Conservation (phyloP, 805 yeast species). For the Gaillardinia entomophila region DNA sequence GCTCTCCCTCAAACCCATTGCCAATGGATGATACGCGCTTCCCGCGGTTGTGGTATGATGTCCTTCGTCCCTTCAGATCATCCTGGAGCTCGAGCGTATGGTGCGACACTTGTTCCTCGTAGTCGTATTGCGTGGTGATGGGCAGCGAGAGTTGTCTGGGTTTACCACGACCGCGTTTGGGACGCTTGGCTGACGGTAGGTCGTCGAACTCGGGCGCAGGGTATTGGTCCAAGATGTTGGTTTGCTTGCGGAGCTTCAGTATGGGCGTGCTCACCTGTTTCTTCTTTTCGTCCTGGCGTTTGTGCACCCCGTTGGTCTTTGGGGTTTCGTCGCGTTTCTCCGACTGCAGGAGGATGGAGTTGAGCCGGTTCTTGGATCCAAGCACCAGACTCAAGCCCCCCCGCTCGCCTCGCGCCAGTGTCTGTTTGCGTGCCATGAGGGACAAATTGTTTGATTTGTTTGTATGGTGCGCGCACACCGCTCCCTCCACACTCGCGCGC, state of each 20-base stretch:
- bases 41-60: conserved; percentile 57
- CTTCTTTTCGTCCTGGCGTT: conserved; percentile 5
- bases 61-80: conserved; percentile 30
- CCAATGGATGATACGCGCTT: conserved; percentile 71
- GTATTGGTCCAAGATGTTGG: conserved; percentile 1
- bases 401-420: no score
- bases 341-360: no score
- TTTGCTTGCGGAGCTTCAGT: conserved; percentile 7
- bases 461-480: no score
- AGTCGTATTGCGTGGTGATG: conserved; percentile 1
- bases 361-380: no score
- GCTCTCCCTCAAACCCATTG: conserved; percentile 62
- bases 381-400: no score
- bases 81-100: conserved; percentile 17
- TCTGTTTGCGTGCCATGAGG: no score
- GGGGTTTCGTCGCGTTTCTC: no score
- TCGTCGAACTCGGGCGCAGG: background rate
- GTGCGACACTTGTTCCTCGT: conserved; percentile 23
- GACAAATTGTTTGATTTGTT: no score
- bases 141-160: conserved; percentile 5
- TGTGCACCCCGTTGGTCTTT: no score
- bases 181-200: background rate
- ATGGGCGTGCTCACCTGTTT: conserved; percentile 19
- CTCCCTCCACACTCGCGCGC: no score
- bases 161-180: conserved; percentile 1